Evolutionary conservation across 2,329 filamentous ascomycete genomes (phyloP).

Genomic region (Beauveria sp.): DNA sequence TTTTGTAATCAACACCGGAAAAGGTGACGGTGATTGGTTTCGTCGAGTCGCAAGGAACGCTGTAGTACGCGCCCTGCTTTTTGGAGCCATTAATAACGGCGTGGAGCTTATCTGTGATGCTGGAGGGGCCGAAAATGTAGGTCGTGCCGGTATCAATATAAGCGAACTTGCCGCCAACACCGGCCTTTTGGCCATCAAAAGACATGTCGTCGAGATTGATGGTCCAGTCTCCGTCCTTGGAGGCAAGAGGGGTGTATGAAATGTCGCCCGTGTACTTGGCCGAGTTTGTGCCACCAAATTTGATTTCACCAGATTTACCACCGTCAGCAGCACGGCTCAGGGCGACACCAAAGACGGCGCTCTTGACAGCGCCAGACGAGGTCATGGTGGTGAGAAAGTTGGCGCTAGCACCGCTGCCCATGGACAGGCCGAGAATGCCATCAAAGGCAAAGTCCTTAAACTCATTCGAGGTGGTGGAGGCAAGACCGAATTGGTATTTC

Average conservation of each 20-base stretch:
- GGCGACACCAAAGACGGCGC: constrained; percentile 64
- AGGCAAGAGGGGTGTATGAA: constrained; percentile 51
- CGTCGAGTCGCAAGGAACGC: constrained; percentile 64
- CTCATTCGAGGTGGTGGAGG: constrained; percentile 61
- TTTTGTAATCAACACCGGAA: constrained; percentile 56
- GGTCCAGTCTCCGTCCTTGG: constrained; percentile 58
- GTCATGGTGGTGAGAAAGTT: constrained; percentile 61
- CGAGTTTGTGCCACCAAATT: constrained; percentile 63
- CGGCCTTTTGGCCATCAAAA: constrained; percentile 49
- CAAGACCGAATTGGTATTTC: constrained; percentile 63
- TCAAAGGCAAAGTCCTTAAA: constrained; percentile 78
- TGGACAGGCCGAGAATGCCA: constrained; percentile 74
- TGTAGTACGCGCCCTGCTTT: constrained; percentile 55
- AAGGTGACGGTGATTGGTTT: constrained; percentile 58
- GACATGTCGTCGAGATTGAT: constrained; percentile 60
- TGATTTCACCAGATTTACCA: constrained; percentile 65
- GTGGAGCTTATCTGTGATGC: constrained; percentile 62
- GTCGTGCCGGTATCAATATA: constrained; percentile 83
- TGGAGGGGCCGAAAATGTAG: constrained; percentile 63
- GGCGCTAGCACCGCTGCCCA: constrained; percentile 49
- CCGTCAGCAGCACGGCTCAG: constrained; percentile 61
- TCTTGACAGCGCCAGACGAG: constrained; percentile 44
- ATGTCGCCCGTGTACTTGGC: constrained; percentile 62
- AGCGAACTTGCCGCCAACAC: constrained; percentile 49
- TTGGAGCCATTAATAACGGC: constrained; percentile 52